These are phyloP conservation scores for Lophiostoma macrostomum DNA, from an alignment of 495 filamentous ascomycete species.

Conservation along the genomic window DNA sequence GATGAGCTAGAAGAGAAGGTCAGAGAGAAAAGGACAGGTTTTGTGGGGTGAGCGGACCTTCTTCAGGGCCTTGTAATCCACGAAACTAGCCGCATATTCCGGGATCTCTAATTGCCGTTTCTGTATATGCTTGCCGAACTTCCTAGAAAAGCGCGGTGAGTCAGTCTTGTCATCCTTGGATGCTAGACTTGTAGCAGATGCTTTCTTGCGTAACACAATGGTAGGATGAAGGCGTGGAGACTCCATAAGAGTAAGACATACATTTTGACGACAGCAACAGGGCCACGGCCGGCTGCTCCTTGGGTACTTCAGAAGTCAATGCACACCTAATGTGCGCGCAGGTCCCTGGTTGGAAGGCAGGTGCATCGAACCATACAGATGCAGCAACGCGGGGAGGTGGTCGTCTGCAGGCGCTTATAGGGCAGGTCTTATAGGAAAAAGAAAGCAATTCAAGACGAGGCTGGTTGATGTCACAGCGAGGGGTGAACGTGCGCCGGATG, in stretches of 20 bases:
- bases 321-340: slow-evolving; percentile 12
- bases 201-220: slow-evolving; percentile 15
- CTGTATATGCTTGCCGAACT: slow-evolving; percentile 99
- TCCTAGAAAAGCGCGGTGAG: slow-evolving; percentile 57
- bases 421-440: slow-evolving; percentile 10
- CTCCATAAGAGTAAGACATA: slow-evolving; percentile 31
- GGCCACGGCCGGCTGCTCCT: slow-evolving; percentile 10
- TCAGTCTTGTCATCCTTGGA: slow-evolving; percentile 33
- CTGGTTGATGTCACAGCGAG: slow-evolving; percentile 1
- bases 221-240: slow-evolving; percentile 6
- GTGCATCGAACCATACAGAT: slow-evolving; percentile 26
- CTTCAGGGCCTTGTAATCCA: slow-evolving; percentile 98
- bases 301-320: slow-evolving; percentile 8
- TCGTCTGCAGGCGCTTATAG: slow-evolving; percentile 25
- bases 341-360: background rate
- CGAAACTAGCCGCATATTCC: slow-evolving; percentile 98
- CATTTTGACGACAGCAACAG: slow-evolving; percentile 28
- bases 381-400: slow-evolving; percentile 6
- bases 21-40: too few species aligned
- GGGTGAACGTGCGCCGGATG: slow-evolving; percentile 16
- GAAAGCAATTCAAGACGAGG: slow-evolving; percentile 15
- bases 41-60: too few species aligned
- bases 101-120: slow-evolving; percentile 97
- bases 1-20: slow-evolving; percentile 79
- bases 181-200: slow-evolving; percentile 28